phyloP scores from a whole-genome alignment of 129 eudicot genomes.

The Calendula officinalis region DNA sequence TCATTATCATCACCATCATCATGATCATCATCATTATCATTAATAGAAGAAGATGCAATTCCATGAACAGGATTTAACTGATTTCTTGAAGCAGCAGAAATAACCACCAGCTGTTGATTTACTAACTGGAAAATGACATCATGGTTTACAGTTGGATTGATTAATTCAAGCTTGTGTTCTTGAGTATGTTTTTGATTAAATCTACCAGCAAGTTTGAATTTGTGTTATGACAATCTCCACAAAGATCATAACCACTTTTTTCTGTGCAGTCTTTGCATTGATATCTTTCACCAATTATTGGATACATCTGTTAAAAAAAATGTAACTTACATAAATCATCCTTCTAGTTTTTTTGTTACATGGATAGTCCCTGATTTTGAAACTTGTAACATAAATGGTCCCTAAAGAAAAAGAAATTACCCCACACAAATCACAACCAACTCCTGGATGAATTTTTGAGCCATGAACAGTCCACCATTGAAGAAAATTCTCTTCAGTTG shows the following conservation, averaged over 20 bases:
- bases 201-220: slow-evolving; percentile 59
- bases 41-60: too few relatives aligned
- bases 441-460: slow-evolving; percentile 41
- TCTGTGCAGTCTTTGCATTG: slow-evolving; percentile 54
- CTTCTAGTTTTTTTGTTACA: too few relatives aligned
- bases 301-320: slow-evolving; percentile 41
- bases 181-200: slow-evolving; percentile 64
- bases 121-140: too few relatives aligned
- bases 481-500: slow-evolving; percentile 42
- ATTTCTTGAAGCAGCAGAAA: too few relatives aligned
- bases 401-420: slow-evolving; percentile 31
- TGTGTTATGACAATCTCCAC: slow-evolving; percentile 46
- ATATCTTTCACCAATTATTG: slow-evolving; percentile 51
- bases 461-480: slow-evolving; percentile 34
- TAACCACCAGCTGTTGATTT: too few relatives aligned
- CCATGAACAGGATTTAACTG: too few relatives aligned
- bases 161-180: slow-evolving; percentile 45
- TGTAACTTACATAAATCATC: neutral
- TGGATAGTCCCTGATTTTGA: neutral
- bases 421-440: slow-evolving; percentile 66
- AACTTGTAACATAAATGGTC: neutral
- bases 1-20: too few relatives aligned
- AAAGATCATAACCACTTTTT: slow-evolving; percentile 53
- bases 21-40: too few relatives aligned
- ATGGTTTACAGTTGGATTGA: neutral